Evolutionary conservation across 371 early-diverging fungal genomes (phyloP).

Genomic region (Mucor lusitanicus): DNA sequence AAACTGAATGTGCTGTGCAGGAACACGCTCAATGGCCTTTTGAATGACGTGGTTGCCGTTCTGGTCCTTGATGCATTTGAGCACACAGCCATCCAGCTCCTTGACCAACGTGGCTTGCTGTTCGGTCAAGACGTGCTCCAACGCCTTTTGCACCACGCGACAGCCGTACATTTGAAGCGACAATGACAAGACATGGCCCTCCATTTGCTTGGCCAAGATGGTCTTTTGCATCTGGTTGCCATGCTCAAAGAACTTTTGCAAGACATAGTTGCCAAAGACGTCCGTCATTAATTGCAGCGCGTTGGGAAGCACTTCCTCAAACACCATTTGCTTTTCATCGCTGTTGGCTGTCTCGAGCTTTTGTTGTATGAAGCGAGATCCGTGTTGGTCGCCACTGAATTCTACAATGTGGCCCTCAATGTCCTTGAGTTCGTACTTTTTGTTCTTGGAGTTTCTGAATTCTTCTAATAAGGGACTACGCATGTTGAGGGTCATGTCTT

Average conservation of each 20-base stretch:
- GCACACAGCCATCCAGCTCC: constrained; percentile 93
- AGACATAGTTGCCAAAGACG: constrained; percentile 99
- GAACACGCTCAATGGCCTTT: constrained; percentile 98
- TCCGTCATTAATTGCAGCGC: constrained; percentile 97
- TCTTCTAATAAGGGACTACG: constrained; percentile 90
- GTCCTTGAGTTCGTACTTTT: constrained; percentile 93
- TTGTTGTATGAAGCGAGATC: constrained; percentile 99
- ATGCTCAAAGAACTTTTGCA: constrained; percentile 99
- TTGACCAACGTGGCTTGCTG: constrained; percentile 89
- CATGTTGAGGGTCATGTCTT: constrained; percentile 51
- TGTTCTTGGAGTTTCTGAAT: constrained; percentile 91
- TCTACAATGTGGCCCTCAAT: constrained; percentile 94
- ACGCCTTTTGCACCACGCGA: constrained; percentile 99
- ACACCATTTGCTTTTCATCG: constrained; percentile 96
- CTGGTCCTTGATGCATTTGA: constrained; percentile 99
- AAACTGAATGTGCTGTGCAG: constrained; percentile 91
- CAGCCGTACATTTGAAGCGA: constrained; percentile 99
- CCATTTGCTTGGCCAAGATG: constrained; percentile 89
- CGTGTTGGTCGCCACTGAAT: constrained; percentile 99
- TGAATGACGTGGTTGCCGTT: constrained; percentile 99
- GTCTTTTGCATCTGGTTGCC: constrained; percentile 90
- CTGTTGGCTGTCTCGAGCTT: constrained; percentile 92
- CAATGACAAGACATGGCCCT: constrained; percentile 90
- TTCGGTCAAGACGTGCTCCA: constrained; percentile 90
- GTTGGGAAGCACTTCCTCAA: constrained; percentile 94